These are phyloP conservation scores for Penicillium paradoxum DNA, from an alignment of 495 filamentous ascomycete genomes.

Conservation along the genomic window DNA sequence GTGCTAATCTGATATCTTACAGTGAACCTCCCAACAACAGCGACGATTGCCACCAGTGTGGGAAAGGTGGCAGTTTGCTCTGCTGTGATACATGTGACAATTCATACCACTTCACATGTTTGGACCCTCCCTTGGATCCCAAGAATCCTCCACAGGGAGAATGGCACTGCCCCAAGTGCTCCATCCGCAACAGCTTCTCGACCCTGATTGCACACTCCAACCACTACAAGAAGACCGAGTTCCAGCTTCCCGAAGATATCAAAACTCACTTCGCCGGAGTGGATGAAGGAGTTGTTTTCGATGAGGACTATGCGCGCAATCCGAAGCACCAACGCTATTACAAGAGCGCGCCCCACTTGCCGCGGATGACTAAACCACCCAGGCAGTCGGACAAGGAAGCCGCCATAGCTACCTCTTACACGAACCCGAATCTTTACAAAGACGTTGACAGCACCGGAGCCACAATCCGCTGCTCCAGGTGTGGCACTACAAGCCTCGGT, in stretches of 20 bases:
- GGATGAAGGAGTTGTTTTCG: conserved; percentile 3
- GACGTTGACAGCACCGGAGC: conserved; percentile 63
- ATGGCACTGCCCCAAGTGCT: conserved; percentile 81
- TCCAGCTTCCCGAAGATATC: conserved; percentile 61
- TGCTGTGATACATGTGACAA: conserved; percentile 89
- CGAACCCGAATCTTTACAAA: conserved; percentile 43
- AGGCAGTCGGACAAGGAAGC: neutral
- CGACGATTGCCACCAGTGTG: conserved; percentile 80
- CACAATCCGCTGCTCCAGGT: conserved; percentile 64
- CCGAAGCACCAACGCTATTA: conserved; percentile 14
- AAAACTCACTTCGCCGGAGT: conserved; percentile 50
- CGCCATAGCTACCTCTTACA: conserved; percentile 11
- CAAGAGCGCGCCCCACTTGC: conserved; percentile 24
- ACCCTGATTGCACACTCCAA: conserved; percentile 55
- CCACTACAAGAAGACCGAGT: conserved; percentile 64
- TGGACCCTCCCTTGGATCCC: conserved; percentile 69
- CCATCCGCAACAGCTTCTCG: conserved; percentile 51
- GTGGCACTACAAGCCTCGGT: conserved; percentile 54
- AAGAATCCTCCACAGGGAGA: conserved; percentile 61
- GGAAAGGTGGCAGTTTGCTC: conserved; percentile 72
- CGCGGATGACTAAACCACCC: conserved; percentile 28
- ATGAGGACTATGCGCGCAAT: conserved; percentile 5
- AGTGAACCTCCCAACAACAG: conserved; percentile 60
- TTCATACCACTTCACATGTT: conserved; percentile 81
- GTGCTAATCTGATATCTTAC: conserved; percentile 16